Conservation (phyloP, 2,329 filamentous ascomycete species). For the Xylariaceae sp. region DNA sequence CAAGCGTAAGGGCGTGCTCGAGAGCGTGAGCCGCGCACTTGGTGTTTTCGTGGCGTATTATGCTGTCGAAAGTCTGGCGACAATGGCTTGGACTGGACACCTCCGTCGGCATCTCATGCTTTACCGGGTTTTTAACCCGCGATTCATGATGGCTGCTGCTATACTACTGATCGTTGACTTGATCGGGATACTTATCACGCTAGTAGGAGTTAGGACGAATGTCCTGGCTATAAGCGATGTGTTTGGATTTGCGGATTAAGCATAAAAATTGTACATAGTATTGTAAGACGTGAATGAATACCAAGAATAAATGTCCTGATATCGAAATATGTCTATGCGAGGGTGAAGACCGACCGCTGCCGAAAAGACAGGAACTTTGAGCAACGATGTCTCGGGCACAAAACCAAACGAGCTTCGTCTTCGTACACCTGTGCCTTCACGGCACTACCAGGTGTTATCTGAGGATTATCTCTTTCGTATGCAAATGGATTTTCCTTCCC, state of each 20-base stretch:
- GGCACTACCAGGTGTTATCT: too few relatives aligned
- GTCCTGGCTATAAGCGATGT: conserved; percentile 78
- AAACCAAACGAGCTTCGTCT: too few relatives aligned
- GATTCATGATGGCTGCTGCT: conserved; percentile 79
- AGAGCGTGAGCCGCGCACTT: conserved; percentile 67
- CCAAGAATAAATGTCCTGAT: too few relatives aligned
- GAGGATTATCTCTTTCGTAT: too few relatives aligned
- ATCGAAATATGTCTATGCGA: too few relatives aligned
- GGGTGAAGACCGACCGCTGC: too few relatives aligned
- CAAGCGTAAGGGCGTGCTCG: conserved; percentile 66
- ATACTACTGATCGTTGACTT: conserved; percentile 76
- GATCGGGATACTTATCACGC: conserved; percentile 65
- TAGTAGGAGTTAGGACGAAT: conserved; percentile 73
- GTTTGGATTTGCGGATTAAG: conserved; percentile 72
- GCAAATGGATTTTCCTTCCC: too few relatives aligned
- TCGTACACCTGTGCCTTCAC: too few relatives aligned
- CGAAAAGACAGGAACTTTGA: too few relatives aligned
- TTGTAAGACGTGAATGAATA: too few relatives aligned
- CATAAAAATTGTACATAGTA: too few relatives aligned
- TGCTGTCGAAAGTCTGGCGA: conserved; percentile 77
- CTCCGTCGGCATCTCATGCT: conserved; percentile 92
- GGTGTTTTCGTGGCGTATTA: conserved; percentile 79
- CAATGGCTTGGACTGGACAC: conserved; percentile 86
- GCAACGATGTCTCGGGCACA: too few relatives aligned
- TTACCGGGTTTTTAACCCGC: conserved; percentile 86